These are phyloP conservation scores for Lanmaoa pseudosensibilis DNA, from an alignment of 768 basidiomycete species.

Conservation along the genomic window DNA sequence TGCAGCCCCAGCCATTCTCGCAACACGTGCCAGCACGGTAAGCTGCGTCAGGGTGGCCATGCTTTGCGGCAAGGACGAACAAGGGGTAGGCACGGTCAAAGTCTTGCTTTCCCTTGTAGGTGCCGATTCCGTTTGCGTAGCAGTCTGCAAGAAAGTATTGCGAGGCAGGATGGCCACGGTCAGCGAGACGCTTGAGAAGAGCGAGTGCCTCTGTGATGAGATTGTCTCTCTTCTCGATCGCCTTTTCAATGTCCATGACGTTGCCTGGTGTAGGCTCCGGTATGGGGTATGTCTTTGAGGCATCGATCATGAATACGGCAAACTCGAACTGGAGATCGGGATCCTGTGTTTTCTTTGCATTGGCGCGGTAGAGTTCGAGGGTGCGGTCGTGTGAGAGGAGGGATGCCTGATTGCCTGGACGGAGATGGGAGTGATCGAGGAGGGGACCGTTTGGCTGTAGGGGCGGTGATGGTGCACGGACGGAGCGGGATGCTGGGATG, in stretches of 20 bases:
- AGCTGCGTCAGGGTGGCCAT: slow-evolving; percentile 92
- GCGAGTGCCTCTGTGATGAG: slow-evolving; percentile 84
- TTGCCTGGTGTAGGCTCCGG: slow-evolving; percentile 70
- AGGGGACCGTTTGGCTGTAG: slow-evolving; percentile 53
- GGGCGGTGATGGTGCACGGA: slow-evolving; percentile 67
- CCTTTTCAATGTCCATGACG: slow-evolving; percentile 77
- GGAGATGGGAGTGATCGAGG: slow-evolving; percentile 89
- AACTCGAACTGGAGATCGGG: slow-evolving; percentile 98
- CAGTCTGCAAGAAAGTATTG: slow-evolving; percentile 99
- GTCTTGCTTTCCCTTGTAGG: slow-evolving; percentile 85
- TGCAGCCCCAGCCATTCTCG: slow-evolving; percentile 98
- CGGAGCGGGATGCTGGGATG: slow-evolving; percentile 48
- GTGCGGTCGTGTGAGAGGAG: slow-evolving; percentile 95
- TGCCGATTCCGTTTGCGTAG: slow-evolving; percentile 97
- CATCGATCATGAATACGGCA: slow-evolving; percentile 98
- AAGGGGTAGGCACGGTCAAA: slow-evolving; percentile 97
- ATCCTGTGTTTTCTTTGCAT: slow-evolving; percentile 98
- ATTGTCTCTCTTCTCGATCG: slow-evolving; percentile 80
- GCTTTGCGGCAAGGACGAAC: slow-evolving; percentile 94
- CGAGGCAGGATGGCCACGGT: slow-evolving; percentile 89
- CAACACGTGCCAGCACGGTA: slow-evolving; percentile 97
- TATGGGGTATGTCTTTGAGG: slow-evolving; percentile 85
- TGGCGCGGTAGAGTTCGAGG: slow-evolving; percentile 93
- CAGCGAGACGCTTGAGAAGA: slow-evolving; percentile 87
- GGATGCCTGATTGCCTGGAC: slow-evolving; percentile 89